A percentile compares a stretch with the other conserved stretches of the same genome.
Conservation (phyloP, 2,329 filamentous ascomycete species). For the Scytalidium sp. region DNA sequence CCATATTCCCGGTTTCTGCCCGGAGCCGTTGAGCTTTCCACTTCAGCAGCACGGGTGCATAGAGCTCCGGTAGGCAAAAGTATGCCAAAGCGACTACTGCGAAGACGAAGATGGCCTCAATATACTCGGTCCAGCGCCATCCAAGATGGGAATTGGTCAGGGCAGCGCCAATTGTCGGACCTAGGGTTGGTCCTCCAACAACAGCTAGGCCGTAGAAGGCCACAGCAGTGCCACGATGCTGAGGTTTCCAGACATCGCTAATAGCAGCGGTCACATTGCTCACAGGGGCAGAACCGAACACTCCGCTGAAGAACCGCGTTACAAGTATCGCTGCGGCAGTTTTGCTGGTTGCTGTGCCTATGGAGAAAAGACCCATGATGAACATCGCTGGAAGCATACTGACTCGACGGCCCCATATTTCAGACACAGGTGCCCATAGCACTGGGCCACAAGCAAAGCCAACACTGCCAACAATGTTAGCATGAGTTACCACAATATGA, state of each 20-base stretch:
- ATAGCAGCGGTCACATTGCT: constrained; percentile 62
- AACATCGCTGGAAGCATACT: constrained; percentile 59
- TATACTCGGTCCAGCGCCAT: constrained; percentile 33
- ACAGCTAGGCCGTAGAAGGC: constrained; percentile 65
- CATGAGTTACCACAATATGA: too few relatives aligned
- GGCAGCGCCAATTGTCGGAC: constrained; percentile 28
- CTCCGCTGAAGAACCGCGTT: constrained; percentile 63
- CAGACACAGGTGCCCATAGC: constrained; percentile 64
- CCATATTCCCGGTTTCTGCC: constrained; percentile 45
- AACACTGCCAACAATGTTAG: too few relatives aligned
- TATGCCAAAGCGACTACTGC: constrained; percentile 37
- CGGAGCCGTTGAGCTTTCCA: constrained; percentile 46
- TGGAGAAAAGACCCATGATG: constrained; percentile 59
- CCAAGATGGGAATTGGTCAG: constrained; percentile 31
- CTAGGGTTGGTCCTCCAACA: constrained; percentile 56
- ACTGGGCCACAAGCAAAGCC: constrained; percentile 44
- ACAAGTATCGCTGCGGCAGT: constrained; percentile 59
- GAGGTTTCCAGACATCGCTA: constrained; percentile 56
- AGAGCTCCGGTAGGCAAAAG: constrained; percentile 55
- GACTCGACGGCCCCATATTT: constrained; percentile 58
- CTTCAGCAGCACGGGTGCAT: constrained; percentile 53
- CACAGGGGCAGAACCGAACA: constrained; percentile 60
- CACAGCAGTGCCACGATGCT: constrained; percentile 53
- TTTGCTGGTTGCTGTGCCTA: constrained; percentile 53
- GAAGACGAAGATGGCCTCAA: constrained; percentile 39